Conservation (phyloP, 2,329 filamentous ascomycete species). For the Fusarium sp. region DNA sequence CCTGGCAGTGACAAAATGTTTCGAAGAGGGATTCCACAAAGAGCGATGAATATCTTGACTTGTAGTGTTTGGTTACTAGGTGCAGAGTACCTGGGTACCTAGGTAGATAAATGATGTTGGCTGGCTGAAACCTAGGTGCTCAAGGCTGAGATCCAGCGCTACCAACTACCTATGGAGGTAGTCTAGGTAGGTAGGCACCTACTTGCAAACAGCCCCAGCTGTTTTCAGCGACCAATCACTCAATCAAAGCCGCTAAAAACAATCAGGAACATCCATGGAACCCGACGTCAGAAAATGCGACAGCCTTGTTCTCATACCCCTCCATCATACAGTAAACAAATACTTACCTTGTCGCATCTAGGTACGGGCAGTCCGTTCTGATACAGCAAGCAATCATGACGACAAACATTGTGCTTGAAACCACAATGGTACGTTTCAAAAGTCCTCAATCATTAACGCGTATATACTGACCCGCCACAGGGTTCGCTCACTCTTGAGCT, state of each 20-base stretch:
- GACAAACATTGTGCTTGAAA: slow-evolving; percentile 83
- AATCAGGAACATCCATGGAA: slow-evolving; percentile 3
- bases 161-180: background rate
- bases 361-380: background rate
- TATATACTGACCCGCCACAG: slow-evolving; percentile 56
- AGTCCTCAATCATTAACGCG: background rate
- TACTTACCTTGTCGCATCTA: background rate
- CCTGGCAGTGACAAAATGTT: background rate
- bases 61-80: background rate
- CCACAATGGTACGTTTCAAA: slow-evolving; percentile 74
- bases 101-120: slow-evolving; percentile 17
- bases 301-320: slow-evolving; percentile 31
- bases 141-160: slow-evolving; percentile 6
- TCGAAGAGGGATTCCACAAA: background rate
- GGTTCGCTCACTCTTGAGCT: slow-evolving; percentile 89
- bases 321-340: slow-evolving; percentile 20
- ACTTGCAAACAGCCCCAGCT: slow-evolving; percentile 1
- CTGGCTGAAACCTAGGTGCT: background rate
- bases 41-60: background rate
- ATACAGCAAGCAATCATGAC: slow-evolving; percentile 65
- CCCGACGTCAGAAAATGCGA: slow-evolving; percentile 8
- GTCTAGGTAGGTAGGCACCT: background rate
- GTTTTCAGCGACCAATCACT: slow-evolving; percentile 17
- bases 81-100: too few relatives aligned
- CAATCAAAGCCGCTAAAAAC: background rate